A percentile compares a stretch with the other conserved stretches of the same genome.
These are phyloP conservation scores for Aureobasidium sp. DNA, from an alignment of 2,329 filamentous ascomycete species.

Conservation along the genomic window DNA sequence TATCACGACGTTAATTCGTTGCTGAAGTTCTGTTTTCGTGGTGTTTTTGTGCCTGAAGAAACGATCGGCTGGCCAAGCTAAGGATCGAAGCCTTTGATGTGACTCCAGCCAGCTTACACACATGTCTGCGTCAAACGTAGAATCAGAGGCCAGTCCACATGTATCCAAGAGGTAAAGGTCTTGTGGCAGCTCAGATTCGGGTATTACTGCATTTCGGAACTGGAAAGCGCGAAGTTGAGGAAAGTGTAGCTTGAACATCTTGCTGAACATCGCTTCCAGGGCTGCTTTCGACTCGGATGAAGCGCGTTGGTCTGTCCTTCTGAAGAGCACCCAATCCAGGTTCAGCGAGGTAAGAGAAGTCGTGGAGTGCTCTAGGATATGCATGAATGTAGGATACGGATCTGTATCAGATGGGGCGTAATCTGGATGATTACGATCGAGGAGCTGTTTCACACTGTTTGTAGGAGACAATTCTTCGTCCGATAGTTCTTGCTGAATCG, in stretches of 20 bases:
- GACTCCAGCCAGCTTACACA: slow-evolving; percentile 39
- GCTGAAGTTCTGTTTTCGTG: slow-evolving; percentile 22
- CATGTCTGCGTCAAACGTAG: neutral
- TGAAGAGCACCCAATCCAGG: slow-evolving; percentile 30
- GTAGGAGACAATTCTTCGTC: neutral
- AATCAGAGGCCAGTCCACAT: neutral
- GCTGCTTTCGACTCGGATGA: neutral
- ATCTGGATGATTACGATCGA: neutral
- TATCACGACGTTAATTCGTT: slow-evolving; percentile 28
- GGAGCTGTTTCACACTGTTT: neutral
- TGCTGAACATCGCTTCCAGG: slow-evolving; percentile 18
- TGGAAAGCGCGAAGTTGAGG: slow-evolving; percentile 41
- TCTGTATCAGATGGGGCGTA: neutral
- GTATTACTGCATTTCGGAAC: slow-evolving; percentile 37
- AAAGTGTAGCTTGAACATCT: slow-evolving; percentile 32
- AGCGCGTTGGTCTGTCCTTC: slow-evolving; percentile 6
- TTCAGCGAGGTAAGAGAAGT: slow-evolving; percentile 29
- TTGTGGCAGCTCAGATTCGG: slow-evolving; percentile 30
- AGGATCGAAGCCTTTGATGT: slow-evolving; percentile 37
- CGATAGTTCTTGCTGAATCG: neutral
- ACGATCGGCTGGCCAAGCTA: slow-evolving; percentile 42
- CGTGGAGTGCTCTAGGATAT: neutral
- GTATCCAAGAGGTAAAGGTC: slow-evolving; percentile 31
- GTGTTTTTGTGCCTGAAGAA: slow-evolving; percentile 33
- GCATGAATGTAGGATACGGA: neutral